Conservation (phyloP, 2,329 filamentous ascomycete species). For the Colletotrichum sp. region DNA sequence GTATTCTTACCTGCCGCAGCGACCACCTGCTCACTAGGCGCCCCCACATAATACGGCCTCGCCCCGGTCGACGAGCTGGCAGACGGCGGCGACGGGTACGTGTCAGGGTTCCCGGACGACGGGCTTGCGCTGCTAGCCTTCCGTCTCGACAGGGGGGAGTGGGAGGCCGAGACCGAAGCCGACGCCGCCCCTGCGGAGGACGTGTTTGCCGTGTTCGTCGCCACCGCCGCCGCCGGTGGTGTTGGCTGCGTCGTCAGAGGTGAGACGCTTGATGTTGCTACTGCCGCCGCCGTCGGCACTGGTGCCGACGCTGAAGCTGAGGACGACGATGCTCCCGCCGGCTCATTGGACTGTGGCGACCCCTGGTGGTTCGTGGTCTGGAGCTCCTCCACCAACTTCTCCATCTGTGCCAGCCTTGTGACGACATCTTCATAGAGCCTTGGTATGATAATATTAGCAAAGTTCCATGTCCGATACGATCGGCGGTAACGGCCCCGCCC, state of each 20-base stretch:
- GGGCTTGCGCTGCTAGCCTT: slow-evolving; percentile 12
- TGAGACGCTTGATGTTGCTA: neutral
- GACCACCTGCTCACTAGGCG: neutral
- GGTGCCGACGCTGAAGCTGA: neutral
- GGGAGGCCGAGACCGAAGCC: slow-evolving; percentile 28
- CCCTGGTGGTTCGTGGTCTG: slow-evolving; percentile 3
- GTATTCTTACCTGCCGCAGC: slow-evolving; percentile 4
- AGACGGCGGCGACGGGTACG: slow-evolving; percentile 7
- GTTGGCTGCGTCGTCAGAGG: neutral
- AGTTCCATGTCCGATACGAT: neutral
- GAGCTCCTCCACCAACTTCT: slow-evolving; percentile 18
- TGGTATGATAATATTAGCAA: neutral
- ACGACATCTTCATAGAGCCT: slow-evolving; percentile 22
- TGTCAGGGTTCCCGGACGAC: slow-evolving; percentile 4
- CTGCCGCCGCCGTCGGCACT: neutral
- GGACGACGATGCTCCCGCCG: neutral
- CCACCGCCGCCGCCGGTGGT: neutral
- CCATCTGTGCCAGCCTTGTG: slow-evolving; percentile 17
- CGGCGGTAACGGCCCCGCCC: neutral
- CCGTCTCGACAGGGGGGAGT: slow-evolving; percentile 4
- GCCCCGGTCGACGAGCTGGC: slow-evolving; percentile 11
- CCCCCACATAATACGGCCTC: slow-evolving; percentile 6
- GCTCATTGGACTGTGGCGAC: neutral
- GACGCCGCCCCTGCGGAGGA: neutral
- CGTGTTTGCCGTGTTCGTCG: neutral